Conservation (phyloP, 768 basidiomycete genomes). For the Russula earlei region DNA sequence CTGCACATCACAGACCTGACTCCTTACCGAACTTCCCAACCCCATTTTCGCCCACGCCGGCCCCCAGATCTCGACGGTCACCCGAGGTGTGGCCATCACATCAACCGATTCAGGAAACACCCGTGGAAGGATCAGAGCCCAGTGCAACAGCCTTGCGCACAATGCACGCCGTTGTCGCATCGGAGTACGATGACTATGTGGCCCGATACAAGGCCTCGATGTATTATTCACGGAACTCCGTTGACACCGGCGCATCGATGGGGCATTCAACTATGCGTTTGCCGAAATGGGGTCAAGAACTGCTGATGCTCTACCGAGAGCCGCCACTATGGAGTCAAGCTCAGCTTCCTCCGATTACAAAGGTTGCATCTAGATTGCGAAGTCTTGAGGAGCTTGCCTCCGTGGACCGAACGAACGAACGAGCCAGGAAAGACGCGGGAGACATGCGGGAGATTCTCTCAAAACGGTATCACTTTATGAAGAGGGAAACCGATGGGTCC, state of each 20-base stretch:
- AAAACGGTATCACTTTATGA: background rate
- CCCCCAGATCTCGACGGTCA: background rate
- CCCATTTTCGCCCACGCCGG: too few species aligned
- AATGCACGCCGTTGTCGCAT: background rate
- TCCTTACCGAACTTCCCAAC: background rate
- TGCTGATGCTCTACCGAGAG: constrained; percentile 19
- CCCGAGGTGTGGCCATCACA: background rate
- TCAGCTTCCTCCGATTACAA: background rate
- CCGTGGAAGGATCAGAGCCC: background rate
- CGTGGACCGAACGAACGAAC: background rate
- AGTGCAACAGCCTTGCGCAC: background rate
- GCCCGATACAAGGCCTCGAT: background rate
- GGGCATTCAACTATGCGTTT: background rate
- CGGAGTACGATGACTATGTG: background rate
- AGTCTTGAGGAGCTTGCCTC: background rate
- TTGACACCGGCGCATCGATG: background rate
- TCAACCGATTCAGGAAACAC: background rate
- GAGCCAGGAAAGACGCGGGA: background rate
- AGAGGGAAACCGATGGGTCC: background rate
- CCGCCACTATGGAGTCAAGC: constrained; percentile 16
- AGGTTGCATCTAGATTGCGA: background rate
- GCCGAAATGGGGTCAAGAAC: constrained; percentile 14
- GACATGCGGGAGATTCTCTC: constrained; percentile 2
- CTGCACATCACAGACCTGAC: background rate
- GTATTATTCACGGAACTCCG: background rate